Conservation (phyloP, 257 asterid genomes). For the Fraxinus cuspidata region DNA sequence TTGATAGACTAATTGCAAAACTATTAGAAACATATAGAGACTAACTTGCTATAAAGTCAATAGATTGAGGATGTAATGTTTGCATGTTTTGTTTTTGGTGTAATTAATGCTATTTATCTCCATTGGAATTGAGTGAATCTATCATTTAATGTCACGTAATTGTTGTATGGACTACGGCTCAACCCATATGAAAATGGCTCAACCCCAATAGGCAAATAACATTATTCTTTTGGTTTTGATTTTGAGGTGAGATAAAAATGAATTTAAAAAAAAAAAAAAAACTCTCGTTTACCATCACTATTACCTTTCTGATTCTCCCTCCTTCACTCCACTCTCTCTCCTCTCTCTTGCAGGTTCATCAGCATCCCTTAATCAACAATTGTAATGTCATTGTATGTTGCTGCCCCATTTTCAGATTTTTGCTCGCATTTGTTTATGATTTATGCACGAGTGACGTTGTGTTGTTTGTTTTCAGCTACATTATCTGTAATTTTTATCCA, state of each 20-base stretch:
- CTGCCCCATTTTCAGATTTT: conserved; percentile 24
- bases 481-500: conserved; percentile 18
- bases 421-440: background rate
- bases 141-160: no score
- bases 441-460: conserved; percentile 4
- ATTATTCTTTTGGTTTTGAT: background rate
- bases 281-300: conserved; percentile 67
- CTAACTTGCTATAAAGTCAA: no score
- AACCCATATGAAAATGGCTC: no score
- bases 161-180: no score
- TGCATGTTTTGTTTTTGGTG: background rate
- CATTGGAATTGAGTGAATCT: no score
- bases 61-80: no score
- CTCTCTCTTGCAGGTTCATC: conserved; percentile 37
- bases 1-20: no score
- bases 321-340: conserved; percentile 42
- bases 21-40: no score
- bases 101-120: no score
- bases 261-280: conserved; percentile 14
- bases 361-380: conserved; percentile 20
- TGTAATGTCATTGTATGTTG: conserved; percentile 15
- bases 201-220: no score
- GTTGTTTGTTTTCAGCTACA: conserved; percentile 16
- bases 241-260: conserved; percentile 24
- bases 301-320: conserved; percentile 53